These are phyloP conservation scores for Boletus sp. DNA, from an alignment of 768 basidiomycete species.

Conservation along the genomic window DNA sequence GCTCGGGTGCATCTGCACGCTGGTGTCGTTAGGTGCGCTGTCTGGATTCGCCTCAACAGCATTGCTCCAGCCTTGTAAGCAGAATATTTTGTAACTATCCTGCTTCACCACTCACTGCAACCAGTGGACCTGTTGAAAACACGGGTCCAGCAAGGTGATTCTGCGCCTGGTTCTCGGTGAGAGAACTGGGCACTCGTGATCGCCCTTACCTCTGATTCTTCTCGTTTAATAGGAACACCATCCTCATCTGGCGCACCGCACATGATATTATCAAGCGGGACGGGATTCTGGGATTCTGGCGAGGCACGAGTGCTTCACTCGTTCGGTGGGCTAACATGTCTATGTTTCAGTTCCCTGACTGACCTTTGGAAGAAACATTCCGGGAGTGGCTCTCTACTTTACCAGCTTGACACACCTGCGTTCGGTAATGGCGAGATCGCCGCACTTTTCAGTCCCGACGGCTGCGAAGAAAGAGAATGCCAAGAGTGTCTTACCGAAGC, in stretches of 20 bases:
- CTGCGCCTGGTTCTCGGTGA: slow-evolving; percentile 37
- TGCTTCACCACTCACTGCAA: not conserved
- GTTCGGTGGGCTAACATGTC: slow-evolving; percentile 47
- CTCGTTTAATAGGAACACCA: slow-evolving; percentile 29
- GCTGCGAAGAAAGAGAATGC: slow-evolving; percentile 16
- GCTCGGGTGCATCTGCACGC: not conserved
- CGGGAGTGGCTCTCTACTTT: slow-evolving; percentile 91
- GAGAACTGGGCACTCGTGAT: slow-evolving; percentile 7
- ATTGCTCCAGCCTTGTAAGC: slow-evolving; percentile 72
- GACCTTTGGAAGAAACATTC: slow-evolving; percentile 65
- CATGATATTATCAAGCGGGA: slow-evolving; percentile 57
- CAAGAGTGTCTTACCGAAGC: slow-evolving; percentile 60
- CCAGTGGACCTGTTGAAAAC: slow-evolving; percentile 90
- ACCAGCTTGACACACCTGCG: slow-evolving; percentile 81
- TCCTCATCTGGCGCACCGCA: slow-evolving; percentile 47
- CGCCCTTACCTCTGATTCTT: not conserved
- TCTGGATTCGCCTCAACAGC: slow-evolving; percentile 77
- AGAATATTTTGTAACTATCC: not conserved
- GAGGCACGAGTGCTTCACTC: slow-evolving; percentile 81
- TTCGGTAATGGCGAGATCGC: slow-evolving; percentile 65
- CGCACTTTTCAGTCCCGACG: slow-evolving; percentile 54
- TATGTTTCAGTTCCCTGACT: not conserved
- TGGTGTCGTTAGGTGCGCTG: slow-evolving; percentile 51
- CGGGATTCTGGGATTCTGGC: slow-evolving; percentile 78
- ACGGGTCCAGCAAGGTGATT: slow-evolving; percentile 81